Conservation (phyloP, 2,329 filamentous ascomycete species). For the Colletotrichum noveboracense region DNA sequence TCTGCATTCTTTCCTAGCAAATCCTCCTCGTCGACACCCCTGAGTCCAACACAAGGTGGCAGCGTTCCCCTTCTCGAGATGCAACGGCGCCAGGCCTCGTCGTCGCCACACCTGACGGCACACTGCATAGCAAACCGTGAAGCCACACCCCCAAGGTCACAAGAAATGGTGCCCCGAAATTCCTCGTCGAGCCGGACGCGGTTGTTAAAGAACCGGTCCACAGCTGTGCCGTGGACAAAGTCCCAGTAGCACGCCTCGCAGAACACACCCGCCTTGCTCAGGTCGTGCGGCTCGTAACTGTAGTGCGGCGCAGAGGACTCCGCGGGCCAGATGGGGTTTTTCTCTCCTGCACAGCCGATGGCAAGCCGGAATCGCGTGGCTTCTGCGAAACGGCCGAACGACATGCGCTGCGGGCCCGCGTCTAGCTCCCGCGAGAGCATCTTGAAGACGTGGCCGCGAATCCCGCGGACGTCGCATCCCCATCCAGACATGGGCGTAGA, state of each 20-base stretch:
- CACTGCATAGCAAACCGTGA: background rate
- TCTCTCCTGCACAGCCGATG: background rate
- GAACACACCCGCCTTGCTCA: background rate
- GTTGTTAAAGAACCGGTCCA: background rate
- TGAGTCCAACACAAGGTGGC: background rate
- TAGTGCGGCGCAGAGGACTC: background rate
- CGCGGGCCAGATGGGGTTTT: background rate
- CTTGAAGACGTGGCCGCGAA: background rate
- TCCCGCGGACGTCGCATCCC: background rate
- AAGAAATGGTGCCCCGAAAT: fast-evolving
- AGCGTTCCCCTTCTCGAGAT: background rate
- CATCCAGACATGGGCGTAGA: background rate
- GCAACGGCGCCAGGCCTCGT: background rate
- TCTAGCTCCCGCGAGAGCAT: background rate
- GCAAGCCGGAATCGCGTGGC: background rate
- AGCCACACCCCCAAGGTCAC: background rate
- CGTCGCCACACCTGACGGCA: background rate
- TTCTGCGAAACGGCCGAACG: background rate
- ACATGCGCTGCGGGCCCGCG: background rate
- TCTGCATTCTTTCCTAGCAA: background rate
- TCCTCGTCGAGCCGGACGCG: background rate
- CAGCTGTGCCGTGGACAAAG: background rate
- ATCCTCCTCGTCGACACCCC: background rate
- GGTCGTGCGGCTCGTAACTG: background rate
- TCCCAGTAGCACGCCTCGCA: background rate